Conservation (phyloP, 2,329 filamentous ascomycete species). For the Cordyceps pruinosa region DNA sequence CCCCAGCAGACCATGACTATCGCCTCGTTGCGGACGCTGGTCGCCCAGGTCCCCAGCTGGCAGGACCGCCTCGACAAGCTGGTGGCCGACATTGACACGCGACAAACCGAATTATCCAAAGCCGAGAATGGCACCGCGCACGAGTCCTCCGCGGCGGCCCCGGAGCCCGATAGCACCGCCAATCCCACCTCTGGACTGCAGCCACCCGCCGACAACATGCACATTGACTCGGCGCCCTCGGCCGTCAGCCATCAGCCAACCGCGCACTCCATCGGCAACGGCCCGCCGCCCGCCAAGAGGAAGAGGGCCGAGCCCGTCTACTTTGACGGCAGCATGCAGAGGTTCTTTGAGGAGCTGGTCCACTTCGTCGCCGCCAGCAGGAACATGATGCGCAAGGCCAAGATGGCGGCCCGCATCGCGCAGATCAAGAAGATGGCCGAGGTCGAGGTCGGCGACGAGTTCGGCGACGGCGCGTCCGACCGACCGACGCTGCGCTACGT, state of each 20-base stretch:
- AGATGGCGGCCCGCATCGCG: conserved; percentile 71
- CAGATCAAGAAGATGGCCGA: conserved; percentile 55
- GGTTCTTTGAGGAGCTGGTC: conserved; percentile 74
- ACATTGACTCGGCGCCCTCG: neutral
- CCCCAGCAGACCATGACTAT: conserved; percentile 32
- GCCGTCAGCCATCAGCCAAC: neutral
- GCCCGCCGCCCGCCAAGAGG: neutral
- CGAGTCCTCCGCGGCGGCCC: conserved; percentile 14
- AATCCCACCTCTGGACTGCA: neutral
- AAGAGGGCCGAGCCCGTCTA: conserved; percentile 63
- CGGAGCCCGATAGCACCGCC: neutral
- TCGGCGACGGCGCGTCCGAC: conserved; percentile 29
- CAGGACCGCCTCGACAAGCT: conserved; percentile 52
- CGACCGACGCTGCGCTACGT: conserved; percentile 29
- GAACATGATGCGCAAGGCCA: conserved; percentile 80
- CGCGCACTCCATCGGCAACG: neutral
- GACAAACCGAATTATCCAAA: conserved; percentile 53
- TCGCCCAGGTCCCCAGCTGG: conserved; percentile 54
- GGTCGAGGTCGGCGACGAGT: conserved; percentile 48
- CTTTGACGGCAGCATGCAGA: conserved; percentile 83
- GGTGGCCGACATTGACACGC: conserved; percentile 52
- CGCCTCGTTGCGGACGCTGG: conserved; percentile 50
- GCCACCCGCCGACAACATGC: neutral
- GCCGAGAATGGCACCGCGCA: conserved; percentile 23
- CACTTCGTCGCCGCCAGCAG: conserved; percentile 72